Conservation (phyloP, 371 early-diverging fungal species). For the Funneliformis caledonium region DNA sequence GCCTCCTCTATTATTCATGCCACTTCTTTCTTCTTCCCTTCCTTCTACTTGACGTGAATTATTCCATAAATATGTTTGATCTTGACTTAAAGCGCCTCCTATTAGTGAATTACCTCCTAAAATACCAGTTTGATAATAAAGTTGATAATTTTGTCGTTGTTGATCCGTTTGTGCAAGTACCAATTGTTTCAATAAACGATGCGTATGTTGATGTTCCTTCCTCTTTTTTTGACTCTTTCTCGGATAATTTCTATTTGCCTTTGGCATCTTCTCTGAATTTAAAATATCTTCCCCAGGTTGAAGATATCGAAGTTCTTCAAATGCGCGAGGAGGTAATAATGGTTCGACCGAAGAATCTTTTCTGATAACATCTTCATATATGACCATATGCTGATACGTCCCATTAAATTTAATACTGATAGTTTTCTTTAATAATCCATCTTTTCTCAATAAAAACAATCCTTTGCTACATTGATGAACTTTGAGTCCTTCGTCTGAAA, state of each 20-base stretch:
- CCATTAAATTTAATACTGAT: conserved; percentile 23
- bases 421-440: conserved; percentile 32
- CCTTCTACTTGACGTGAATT: not conserved
- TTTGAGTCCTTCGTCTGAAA: conserved; percentile 25
- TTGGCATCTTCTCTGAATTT: conserved; percentile 17
- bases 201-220: not conserved
- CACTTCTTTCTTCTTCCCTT: too few relatives aligned
- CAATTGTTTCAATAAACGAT: not conserved
- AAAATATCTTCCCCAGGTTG: conserved; percentile 21
- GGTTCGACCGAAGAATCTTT: not conserved
- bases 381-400: conserved; percentile 28
- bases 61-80: not conserved
- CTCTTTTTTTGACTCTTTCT: conserved; percentile 3
- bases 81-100: not conserved
- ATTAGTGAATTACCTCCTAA: not conserved
- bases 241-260: not conserved
- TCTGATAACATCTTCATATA: conserved; percentile 23
- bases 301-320: conserved; percentile 29
- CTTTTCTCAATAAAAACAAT: conserved; percentile 29
- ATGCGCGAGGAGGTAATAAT: conserved; percentile 18
- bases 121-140: not conserved
- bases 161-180: not conserved
- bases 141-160: not conserved
- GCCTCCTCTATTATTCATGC: too few relatives aligned
- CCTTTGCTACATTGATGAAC: conserved; percentile 36